phyloP scores from a whole-genome alignment of 106 monocot genomes.

The Dendrobium chrysotoxum region DNA sequence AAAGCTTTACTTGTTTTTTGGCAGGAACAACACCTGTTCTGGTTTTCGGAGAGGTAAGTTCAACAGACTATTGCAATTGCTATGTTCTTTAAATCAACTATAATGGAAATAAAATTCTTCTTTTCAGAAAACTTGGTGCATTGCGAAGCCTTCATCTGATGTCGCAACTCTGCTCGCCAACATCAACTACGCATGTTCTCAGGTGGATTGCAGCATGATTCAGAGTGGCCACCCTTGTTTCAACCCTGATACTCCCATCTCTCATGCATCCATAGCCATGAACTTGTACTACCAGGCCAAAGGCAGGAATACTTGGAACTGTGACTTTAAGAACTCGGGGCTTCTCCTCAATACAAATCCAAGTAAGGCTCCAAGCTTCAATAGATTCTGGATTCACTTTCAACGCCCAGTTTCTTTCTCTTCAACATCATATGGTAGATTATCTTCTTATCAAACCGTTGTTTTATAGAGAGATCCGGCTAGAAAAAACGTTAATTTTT shows the following conservation, averaged over 20 bases:
- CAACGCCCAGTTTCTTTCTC: too few species aligned
- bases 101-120: neutral
- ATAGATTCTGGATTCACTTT: neutral
- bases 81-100: neutral
- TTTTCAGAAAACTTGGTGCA: conserved; percentile 42
- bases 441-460: too few species aligned
- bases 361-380: conserved; percentile 14
- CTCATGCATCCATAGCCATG: conserved; percentile 43
- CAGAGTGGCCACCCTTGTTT: conserved; percentile 25
- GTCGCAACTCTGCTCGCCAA: conserved; percentile 20
- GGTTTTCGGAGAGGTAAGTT: conserved; percentile 12
- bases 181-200: conserved; percentile 43
- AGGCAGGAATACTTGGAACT: conserved; percentile 43
- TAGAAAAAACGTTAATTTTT: too few species aligned
- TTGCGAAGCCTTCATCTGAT: conserved; percentile 42
- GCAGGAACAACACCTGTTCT: neutral
- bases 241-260: conserved; percentile 35
- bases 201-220: conserved; percentile 29
- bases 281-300: conserved; percentile 36
- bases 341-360: conserved; percentile 29
- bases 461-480: too few species aligned
- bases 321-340: conserved; percentile 36
- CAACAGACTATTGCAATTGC: neutral
- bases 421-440: too few species aligned
- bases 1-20: neutral